A percentile compares a stretch with the other conserved stretches of the same genome.
phyloP scores from a whole-genome alignment of 495 filamentous ascomycete species.

The Hypoxylon trugodes region DNA sequence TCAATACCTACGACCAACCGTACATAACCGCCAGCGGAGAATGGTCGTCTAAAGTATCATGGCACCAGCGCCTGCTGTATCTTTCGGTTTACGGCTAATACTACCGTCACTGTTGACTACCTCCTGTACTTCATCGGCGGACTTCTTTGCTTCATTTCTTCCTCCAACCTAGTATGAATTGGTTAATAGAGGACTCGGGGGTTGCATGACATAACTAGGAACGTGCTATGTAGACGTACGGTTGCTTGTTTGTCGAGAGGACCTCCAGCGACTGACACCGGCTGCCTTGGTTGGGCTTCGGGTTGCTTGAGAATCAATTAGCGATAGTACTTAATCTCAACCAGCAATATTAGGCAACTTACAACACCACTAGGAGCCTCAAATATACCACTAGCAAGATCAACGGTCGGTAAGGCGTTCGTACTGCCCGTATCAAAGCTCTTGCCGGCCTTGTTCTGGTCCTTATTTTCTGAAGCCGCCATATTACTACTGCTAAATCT shows the following conservation, averaged over 20 bases:
- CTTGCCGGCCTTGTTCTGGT: constrained; percentile 23
- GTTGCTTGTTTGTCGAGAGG: constrained; percentile 11
- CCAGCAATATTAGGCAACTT: background rate
- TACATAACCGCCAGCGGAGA: background rate
- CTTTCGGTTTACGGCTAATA: constrained; percentile 5
- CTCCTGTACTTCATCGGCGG: background rate
- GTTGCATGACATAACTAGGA: background rate
- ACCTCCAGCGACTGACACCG: background rate
- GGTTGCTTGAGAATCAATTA: constrained; percentile 7
- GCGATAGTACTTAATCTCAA: background rate
- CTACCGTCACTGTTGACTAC: background rate
- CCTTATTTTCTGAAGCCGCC: constrained; percentile 2
- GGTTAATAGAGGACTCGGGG: background rate
- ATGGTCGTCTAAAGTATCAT: constrained; percentile 13
- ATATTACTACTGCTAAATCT: background rate
- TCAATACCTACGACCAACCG: background rate
- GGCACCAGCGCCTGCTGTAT: constrained; percentile 19
- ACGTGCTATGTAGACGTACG: background rate
- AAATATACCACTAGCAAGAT: constrained; percentile 19
- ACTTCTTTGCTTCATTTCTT: background rate
- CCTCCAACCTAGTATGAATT: constrained; percentile 1
- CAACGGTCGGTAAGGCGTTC: constrained; percentile 18
- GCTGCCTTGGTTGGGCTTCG: background rate
- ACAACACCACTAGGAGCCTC: constrained; percentile 19
- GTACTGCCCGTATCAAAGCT: constrained; percentile 16